Percentiles rank a stretch among this genome's conserved stretches.
phyloP scores from a whole-genome alignment of 768 basidiomycete genomes.

The Termitomyces sp. region DNA sequence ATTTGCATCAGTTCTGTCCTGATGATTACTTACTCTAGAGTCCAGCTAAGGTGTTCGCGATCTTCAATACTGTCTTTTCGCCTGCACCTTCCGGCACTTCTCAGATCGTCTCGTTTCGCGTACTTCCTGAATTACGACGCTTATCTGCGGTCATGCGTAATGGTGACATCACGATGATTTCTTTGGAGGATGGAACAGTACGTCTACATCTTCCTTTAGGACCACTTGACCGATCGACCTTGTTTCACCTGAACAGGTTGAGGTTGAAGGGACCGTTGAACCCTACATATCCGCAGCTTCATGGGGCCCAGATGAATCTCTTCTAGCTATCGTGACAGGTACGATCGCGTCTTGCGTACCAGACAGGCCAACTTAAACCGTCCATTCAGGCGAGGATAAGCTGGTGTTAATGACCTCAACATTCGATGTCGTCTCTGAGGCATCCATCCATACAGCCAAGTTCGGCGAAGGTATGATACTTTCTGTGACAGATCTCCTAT shows the following conservation, averaged over 20 bases:
- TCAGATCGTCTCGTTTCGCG: conserved; percentile 59
- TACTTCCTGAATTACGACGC: conserved; percentile 65
- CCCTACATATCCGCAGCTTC: conserved; percentile 73
- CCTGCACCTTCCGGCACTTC: conserved; percentile 19
- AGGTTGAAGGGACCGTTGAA: conserved; percentile 85
- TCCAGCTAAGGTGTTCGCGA: conserved; percentile 24
- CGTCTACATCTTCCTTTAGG: conserved; percentile 12
- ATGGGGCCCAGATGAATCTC: conserved; percentile 91
- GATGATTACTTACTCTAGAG: conserved; percentile 6
- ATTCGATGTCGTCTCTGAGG: conserved; percentile 86
- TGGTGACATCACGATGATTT: conserved; percentile 78
- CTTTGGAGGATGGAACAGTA: conserved; percentile 47
- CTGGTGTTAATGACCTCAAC: conserved; percentile 84
- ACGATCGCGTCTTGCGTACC: conserved; percentile 5
- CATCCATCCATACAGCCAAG: conserved; percentile 59
- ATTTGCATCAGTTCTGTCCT: background rate
- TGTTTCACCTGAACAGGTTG: conserved; percentile 37
- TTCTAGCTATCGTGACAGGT: conserved; percentile 83
- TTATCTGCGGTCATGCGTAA: conserved; percentile 63
- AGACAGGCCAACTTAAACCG: background rate
- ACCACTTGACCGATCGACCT: conserved; percentile 7
- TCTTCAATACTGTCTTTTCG: conserved; percentile 27
- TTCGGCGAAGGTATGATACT: conserved; percentile 73
- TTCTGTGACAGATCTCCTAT: background rate
- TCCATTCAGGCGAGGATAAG: conserved; percentile 56